Base-by-base conservation (phyloP, 257 asterid genomes). In the Mentha longifolia region DNA sequence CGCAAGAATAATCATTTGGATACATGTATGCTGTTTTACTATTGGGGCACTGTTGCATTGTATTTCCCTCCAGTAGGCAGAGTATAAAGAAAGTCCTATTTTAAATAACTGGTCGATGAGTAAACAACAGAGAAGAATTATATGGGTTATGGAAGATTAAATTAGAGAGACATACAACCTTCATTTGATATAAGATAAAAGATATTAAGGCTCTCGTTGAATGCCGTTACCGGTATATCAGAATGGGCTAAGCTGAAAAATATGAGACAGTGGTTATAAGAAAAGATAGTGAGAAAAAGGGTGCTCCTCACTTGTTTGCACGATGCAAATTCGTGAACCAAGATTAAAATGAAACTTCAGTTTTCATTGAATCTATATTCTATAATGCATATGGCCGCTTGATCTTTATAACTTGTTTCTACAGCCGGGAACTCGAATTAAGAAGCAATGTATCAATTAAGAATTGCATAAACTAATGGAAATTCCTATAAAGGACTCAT, bases 111-210 rank as follows among this genome's bases (percentile, higher is more conserved):
- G 49, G 14, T 3, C 15, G 35, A 19, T 30, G 30, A 63, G 54
- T 20, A 5, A 39, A 43, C 25, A 20, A 22, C 28, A 64, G 42
- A 41, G 51, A 41, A 41, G 56, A 55, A 64, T 43, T 42, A 13
- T 10, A 22, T 43, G 70, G 43, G 42, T 28, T 65, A 15, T 65
- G 37, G 58, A 28, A 65, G 47, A 65, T 49, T 65, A 9, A 28
- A 13, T 30, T 47, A 30, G 46, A 47, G 42, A 64, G 19, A 22
- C 9, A 43, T 13, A 7, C 12, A 51, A 45, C 58, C 43, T 30
- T 35, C 25, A 46, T 25, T n/a, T 46, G 15, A 15, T 25, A 46
- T 7, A n/a, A 25, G 20, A 47, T 9, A 8, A 64, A 65, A 20
- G 20, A 65, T 65, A 9, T 28, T 17, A 8, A 28, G 42, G 61